Base-by-base conservation (phyloP, 1,284 basidiomycete species). In the Rugiboletus extremiorientalis region DNA sequence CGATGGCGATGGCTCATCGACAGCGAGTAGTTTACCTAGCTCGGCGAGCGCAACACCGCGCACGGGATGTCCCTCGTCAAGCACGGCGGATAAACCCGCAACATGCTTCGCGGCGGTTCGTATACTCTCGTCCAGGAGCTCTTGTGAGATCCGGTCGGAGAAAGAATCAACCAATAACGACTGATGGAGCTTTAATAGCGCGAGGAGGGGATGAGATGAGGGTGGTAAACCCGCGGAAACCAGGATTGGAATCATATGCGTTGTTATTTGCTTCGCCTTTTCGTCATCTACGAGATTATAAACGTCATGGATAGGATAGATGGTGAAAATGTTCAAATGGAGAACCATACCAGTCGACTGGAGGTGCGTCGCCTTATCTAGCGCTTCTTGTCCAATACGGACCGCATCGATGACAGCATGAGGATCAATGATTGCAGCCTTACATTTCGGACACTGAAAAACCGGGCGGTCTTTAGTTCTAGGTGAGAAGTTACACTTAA, bases 11-110 rank as follows among this genome's bases (percentile, higher is more conserved):
- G 83, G 84, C 67, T 91, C 88, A 64, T 92, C 91, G 0, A 91
- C 87, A 1, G 84, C 81, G 9, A 94, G 77, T 5, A 95, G 74
- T 71, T 94, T 94, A 0, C 91, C 93, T 20, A 93, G 77, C 67
- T 95, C 92, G 3, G 89, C 86, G 9, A 90, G 75, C 7, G 89
- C 84, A 37, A 97, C 74, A 0, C 84, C 92, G 7, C 91, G 80
- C 1, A 89, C 82, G 0, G 95, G 94, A 71, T 97, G 94, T 5
- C 90, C 90, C 18, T 77, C 71, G 0, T 79, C 71, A 27, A 92
- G 81, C 6, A 92, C 69, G 4, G 68, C 70, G 18, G 73, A 72
- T 20, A 88, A 73, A 0, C 87, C 93, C 2, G 80, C 76, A n/a
- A 78, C 78, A 6, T 84, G 78, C 48, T 79, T 79, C 12, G 80